A percentile compares a stretch with the other conserved stretches of the same genome.
Conservation (phyloP, 495 filamentous ascomycete genomes). For the Podospora appendiculata region DNA sequence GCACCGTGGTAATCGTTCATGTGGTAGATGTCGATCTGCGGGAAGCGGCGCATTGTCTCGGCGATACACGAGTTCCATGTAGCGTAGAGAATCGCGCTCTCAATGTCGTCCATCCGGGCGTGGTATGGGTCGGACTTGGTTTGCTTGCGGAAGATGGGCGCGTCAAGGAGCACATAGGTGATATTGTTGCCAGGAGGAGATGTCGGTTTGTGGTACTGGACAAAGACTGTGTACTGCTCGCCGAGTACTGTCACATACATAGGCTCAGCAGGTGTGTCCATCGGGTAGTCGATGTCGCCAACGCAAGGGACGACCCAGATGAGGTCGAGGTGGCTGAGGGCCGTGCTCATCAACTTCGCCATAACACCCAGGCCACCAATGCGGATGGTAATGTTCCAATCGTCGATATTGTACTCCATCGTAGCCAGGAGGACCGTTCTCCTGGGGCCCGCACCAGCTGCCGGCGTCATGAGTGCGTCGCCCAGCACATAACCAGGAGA, state of each 20-base stretch:
- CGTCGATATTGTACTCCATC: conserved; percentile 65
- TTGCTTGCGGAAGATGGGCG: conserved; percentile 60
- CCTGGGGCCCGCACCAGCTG: neutral
- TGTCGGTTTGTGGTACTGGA: conserved; percentile 55
- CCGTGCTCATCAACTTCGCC: conserved; percentile 62
- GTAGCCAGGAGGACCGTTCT: conserved; percentile 54
- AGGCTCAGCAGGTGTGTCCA: conserved; percentile 46
- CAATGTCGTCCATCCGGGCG: conserved; percentile 62
- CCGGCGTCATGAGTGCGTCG: neutral
- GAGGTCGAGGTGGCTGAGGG: conserved; percentile 57
- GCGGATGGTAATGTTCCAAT: conserved; percentile 62
- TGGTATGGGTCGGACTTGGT: conserved; percentile 58
- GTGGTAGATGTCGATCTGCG: conserved; percentile 60
- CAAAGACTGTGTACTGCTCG: conserved; percentile 51
- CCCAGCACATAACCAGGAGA: neutral
- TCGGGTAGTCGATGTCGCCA: conserved; percentile 55
- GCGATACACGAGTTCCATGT: conserved; percentile 67
- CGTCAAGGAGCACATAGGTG: conserved; percentile 62
- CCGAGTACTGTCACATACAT: conserved; percentile 59
- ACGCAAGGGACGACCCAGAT: conserved; percentile 69
- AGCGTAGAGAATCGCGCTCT: conserved; percentile 62
- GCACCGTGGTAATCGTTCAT: conserved; percentile 75
- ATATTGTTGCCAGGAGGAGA: conserved; percentile 38
- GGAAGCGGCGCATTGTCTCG: conserved; percentile 44
- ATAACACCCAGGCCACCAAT: conserved; percentile 64